Base-by-base conservation (phyloP, 148 eudicot species). In the Selenicereus undatus region DNA sequence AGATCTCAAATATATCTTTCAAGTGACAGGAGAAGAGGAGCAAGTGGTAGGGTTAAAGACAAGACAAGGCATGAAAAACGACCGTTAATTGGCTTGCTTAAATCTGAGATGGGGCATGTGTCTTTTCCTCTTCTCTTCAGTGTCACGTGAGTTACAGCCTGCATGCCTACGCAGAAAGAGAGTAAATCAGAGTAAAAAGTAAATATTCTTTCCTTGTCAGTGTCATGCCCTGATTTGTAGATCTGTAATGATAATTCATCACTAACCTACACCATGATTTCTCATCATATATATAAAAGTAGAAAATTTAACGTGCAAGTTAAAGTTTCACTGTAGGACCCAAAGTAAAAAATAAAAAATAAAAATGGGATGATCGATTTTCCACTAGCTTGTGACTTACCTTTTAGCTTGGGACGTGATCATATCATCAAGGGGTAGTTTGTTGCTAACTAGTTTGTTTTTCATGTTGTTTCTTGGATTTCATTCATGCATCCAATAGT, bases 121-220 rank as follows among this genome's bases (percentile, higher is more conserved):
- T 26, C 48, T 16, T 12, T 48, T 12, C 14, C 13, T 48, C 52
- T 39, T 14, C 43, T 83, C 26, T 68, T 32, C 4, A 1, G 12
- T 43, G 74, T 76, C 86, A 80, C 86, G 83, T 84, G 86, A 84
- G 64, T 43, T 70, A 11, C 82, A 76, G 82, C 26, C 69, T 73
- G 56, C 58, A 58, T 32, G 32, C 22, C 51, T 66, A 48, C 48
- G 85, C 76, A 66, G 8, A 70, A 75, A 2, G 32, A 32, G 2
- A 80, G 74, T 77, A 39, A 7, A 32, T 36, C 2, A 36, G 29
- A 64, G 27, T 64, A 30, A 58, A 83, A 83, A 79, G 72, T 52
- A 69, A n/a, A 52, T 83, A 79, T 83, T 74, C 82, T 83, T 79
- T 69, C 22, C 76, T 75, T 39, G 32, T 32, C 32, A 32, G 2